A percentile compares a stretch with the other conserved stretches of the same genome.
phyloP scores from a whole-genome alignment of 768 basidiomycete genomes.

The Tricholoma matsutake region DNA sequence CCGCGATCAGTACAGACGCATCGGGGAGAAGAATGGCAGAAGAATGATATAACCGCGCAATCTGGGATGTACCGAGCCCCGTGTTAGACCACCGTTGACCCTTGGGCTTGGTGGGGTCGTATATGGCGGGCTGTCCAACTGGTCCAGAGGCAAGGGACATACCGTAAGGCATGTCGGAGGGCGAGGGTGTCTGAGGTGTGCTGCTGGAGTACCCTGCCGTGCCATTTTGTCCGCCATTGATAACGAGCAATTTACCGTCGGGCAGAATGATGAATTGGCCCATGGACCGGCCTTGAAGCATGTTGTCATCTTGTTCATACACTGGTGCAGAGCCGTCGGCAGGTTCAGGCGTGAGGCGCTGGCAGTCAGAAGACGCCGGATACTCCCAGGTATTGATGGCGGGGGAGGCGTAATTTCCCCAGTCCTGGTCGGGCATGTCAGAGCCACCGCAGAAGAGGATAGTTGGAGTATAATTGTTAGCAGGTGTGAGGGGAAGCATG shows the following conservation, averaged over 20 bases:
- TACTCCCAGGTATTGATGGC: constrained; percentile 70
- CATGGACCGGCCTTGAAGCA: constrained; percentile 81
- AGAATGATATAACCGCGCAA: constrained; percentile 90
- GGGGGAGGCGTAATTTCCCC: constrained; percentile 76
- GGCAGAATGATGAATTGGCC: constrained; percentile 87
- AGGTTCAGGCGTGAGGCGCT: constrained; percentile 85
- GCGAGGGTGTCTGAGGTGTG: constrained; percentile 44
- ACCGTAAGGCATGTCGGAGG: constrained; percentile 60
- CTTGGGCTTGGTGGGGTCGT: constrained; percentile 68
- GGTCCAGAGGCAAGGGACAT: constrained; percentile 81
- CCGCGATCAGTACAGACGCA: constrained; percentile 82
- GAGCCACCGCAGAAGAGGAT: constrained; percentile 90
- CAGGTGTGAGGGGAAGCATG: constrained; percentile 89
- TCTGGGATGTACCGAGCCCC: constrained; percentile 56
- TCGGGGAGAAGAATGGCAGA: constrained; percentile 87
- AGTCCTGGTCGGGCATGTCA: constrained; percentile 66
- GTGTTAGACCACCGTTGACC: constrained; percentile 75
- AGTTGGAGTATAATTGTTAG: constrained; percentile 83
- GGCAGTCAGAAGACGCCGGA: constrained; percentile 71
- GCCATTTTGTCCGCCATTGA: constrained; percentile 83
- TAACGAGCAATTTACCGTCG: constrained; percentile 70
- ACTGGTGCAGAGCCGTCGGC: constrained; percentile 54
- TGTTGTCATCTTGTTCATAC: constrained; percentile 72
- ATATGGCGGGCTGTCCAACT: constrained; percentile 75
- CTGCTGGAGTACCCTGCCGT: constrained; percentile 81